Evolutionary conservation across 2,329 filamentous ascomycete species (phyloP), one percentile per base, ranked within the genome.

Genomic region (Plenodomus lindquistii): DNA sequence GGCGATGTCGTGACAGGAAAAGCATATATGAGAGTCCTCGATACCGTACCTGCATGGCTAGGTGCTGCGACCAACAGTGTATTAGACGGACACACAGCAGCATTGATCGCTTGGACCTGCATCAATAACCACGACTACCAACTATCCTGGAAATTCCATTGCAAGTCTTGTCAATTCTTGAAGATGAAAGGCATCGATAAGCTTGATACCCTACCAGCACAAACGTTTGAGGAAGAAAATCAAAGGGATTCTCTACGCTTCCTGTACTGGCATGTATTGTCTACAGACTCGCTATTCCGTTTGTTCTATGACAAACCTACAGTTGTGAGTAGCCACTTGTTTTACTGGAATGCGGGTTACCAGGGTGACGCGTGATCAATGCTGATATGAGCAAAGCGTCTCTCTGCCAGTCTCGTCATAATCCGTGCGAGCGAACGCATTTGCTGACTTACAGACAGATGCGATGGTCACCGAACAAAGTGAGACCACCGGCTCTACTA

Each of bases 91-190:
- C 46, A 55, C 22, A 60, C 55, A 20, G 64, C 65, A 24, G 49
- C 57, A 1, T 40, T 67, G 16, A 60, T 50, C 3, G 40, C 52
- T 3, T 67, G 63, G 64, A 62, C 62, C 15, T 55, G 59, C 2
- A 55, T 64, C 27, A 60, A 48, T 27, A 60, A 62, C 35, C 60
- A 65, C 11, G 63, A 69, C 19, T 66, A 65, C 35, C 63, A 65
- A 29, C 46, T 67, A 6, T 56, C 60, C 2, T 69, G 64, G 62
- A 63, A 61, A 18, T 65, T 69, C 18, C 65, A 69, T 40, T 54
- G 55, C 47, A 66, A 66, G 39, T 47, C 59, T 1, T 69, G 60
- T 40, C 60, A 65, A 1, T 60, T 50, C 20, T 17, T 66, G 3
- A 65, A 60, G 34, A 42, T 42, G 16, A 54, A 40, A 15, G 55